These are phyloP conservation scores for Straminergon stramineum DNA, from an alignment of 225 moss, liverwort and hornwort species.

Conservation along the genomic window DNA sequence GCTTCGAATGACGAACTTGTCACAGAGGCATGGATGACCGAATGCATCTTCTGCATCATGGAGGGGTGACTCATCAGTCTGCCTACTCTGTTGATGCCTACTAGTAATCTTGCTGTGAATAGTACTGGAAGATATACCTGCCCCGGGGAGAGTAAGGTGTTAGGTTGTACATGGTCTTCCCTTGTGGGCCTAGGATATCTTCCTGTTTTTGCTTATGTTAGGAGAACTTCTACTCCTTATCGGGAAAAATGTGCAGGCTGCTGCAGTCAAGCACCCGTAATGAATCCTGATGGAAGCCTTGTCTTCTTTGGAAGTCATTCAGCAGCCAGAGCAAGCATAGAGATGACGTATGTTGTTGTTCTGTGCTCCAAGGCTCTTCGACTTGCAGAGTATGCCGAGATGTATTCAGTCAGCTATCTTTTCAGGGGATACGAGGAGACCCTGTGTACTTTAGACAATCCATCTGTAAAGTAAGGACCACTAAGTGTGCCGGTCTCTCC, in stretches of 20 bases:
- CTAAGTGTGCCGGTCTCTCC: constrained; percentile 10
- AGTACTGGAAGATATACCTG: constrained; percentile 35
- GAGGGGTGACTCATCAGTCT: not conserved
- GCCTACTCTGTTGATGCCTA: constrained; percentile 2
- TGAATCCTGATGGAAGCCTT: constrained; percentile 29
- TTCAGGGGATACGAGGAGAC: constrained; percentile 18
- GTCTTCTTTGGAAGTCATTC: constrained; percentile 24
- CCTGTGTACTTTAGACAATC: constrained; percentile 32
- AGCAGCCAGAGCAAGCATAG: constrained; percentile 19
- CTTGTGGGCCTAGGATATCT: constrained; percentile 15
- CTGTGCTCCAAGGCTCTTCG: constrained; percentile 24
- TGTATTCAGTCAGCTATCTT: constrained; percentile 18
- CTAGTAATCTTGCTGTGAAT: constrained; percentile 29
- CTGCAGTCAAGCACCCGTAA: constrained; percentile 38
- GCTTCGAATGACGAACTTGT: constrained; percentile 17
- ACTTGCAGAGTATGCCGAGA: constrained; percentile 39
- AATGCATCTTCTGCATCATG: not conserved
- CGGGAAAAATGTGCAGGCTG: constrained; percentile 47
- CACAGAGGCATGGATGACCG: not conserved
- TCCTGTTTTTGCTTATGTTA: constrained; percentile 26
- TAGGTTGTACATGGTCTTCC: constrained; percentile 28
- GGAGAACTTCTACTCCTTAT: constrained; percentile 48
- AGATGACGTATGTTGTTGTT: not conserved
- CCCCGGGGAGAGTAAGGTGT: constrained; percentile 9
- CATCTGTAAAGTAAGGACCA: constrained; percentile 36